These are phyloP conservation scores for Aegilops umbellulata DNA, from an alignment of 176 grass and related monocot genomes.

Conservation along the genomic window DNA sequence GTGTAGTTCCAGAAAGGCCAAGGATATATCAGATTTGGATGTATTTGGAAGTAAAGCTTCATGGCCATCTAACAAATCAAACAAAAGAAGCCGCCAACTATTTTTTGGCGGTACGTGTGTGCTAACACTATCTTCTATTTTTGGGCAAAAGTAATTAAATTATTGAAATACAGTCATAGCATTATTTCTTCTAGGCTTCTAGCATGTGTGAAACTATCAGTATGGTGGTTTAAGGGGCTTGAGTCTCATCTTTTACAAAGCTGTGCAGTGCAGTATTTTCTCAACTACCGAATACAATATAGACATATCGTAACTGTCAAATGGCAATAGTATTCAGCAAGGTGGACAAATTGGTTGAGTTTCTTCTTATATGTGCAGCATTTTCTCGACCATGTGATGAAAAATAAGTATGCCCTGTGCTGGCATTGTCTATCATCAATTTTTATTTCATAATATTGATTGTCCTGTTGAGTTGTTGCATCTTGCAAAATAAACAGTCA, in stretches of 20 bases:
- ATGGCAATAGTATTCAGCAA: slow-evolving; percentile 1
- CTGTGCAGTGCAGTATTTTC: slow-evolving; percentile 23
- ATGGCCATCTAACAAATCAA: slow-evolving; percentile 61
- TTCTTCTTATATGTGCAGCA: background rate
- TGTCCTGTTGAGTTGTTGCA: background rate
- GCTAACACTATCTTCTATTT: slow-evolving; percentile 18
- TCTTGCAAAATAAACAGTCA: slow-evolving; percentile 4
- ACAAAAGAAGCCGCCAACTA: slow-evolving; percentile 78
- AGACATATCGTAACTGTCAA: slow-evolving; percentile 5
- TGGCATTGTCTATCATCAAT: background rate
- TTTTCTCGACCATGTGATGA: slow-evolving; percentile 7
- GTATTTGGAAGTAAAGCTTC: slow-evolving; percentile 49
- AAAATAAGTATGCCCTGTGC: slow-evolving; percentile 5
- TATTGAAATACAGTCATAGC: slow-evolving; percentile 16
- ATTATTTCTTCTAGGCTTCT: slow-evolving; percentile 25
- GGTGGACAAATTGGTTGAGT: background rate
- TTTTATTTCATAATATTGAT: slow-evolving; percentile 24
- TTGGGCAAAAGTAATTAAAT: background rate
- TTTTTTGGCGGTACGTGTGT: slow-evolving; percentile 67
- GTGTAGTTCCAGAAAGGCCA: slow-evolving; percentile 50
- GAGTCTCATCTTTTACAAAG: slow-evolving; percentile 25
- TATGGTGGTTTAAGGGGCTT: background rate
- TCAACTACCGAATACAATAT: slow-evolving; percentile 16
- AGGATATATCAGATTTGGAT: slow-evolving; percentile 53
- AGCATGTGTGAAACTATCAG: slow-evolving; percentile 15